phyloP scores from a whole-genome alignment of 805 yeast species.

The Saccharomyces paradoxus region DNA sequence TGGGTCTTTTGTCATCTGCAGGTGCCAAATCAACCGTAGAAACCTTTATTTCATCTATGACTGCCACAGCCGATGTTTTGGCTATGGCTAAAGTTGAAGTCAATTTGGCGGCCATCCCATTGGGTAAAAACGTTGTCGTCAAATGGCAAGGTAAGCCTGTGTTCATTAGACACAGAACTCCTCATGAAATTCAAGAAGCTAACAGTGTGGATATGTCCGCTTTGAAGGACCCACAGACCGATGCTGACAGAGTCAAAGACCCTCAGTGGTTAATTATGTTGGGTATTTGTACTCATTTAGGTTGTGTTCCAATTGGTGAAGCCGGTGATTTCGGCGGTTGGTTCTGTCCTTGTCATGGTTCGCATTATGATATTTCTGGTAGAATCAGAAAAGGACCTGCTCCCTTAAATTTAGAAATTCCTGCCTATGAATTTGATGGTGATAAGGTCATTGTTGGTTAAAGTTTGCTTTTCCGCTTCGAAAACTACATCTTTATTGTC shows the following conservation, averaged over 20 bases:
- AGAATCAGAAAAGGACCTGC: constrained; percentile 99
- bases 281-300: constrained; percentile 99
- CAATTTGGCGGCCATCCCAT: constrained; percentile 85
- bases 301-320: constrained; percentile 99
- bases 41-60: constrained; percentile 83
- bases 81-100: constrained; percentile 99
- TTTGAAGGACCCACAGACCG: constrained; percentile 92
- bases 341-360: constrained; percentile 99
- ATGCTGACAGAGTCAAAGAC: constrained; percentile 85
- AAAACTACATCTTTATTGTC: not conserved
- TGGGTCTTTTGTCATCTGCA: constrained; percentile 83
- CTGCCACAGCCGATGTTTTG: constrained; percentile 97
- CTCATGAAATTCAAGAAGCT: constrained; percentile 90
- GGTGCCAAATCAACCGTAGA: constrained; percentile 96
- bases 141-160: constrained; percentile 99
- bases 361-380: constrained; percentile 99
- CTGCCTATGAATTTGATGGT: constrained; percentile 79
- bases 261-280: constrained; percentile 99
- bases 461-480: constrained; percentile 19
- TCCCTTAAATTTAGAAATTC: constrained; percentile 96
- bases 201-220: constrained; percentile 64
- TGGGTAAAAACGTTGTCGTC: constrained; percentile 94
- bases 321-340: constrained; percentile 99
- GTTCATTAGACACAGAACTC: constrained; percentile 97
- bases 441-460: constrained; percentile 87